Base-by-base conservation (phyloP, 768 basidiomycete species). In the Tylopilus vinaceipallidus region DNA sequence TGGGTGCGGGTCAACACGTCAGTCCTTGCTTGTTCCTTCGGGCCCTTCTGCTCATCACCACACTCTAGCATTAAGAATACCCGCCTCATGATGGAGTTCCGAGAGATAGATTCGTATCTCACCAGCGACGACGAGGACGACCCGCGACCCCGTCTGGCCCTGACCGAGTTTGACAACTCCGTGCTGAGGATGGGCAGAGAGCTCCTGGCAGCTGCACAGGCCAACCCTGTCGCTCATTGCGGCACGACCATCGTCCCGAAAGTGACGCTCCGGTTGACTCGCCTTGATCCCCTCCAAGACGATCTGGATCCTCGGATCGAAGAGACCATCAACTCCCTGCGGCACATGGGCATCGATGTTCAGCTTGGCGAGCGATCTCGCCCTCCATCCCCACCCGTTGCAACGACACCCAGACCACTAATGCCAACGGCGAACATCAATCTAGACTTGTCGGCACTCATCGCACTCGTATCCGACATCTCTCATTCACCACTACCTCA, bases 1-100 rank as follows among this genome's bases (percentile, higher is more conserved):
- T 95, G 93, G 93, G 83, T 91, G 34, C 79, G 91, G 57, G 79
- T 94, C 30, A 94, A 93, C 68, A 93, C 91, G 91, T 91, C 24
- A 4, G n/a, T 40, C 16, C 2, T 4, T 23, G 16, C 16, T 16
- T 24, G 4, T 29, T 2, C 2, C 23, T 6, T n/a, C 9, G 4
- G 23, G 5, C 3, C 16, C 35, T 46, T 36, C 43, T 34, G 49
- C 35, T 42, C 6, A 41, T 23, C 46, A 6, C 23, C 14, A n/a
- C 7, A 30, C 30, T n/a, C 23, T 57, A 94, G 91, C 10, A 80
- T 86, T 10, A 93, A 87, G 60, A 88, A 89, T 52, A 74, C 82
- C 4, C 82, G 88, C 2, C 72, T 95, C 24, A 68, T 87, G 5
- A 78, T 85, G 27, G 92, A 95, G 63, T 87, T 95, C 54, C 78